These are phyloP conservation scores for Conidiobolus incongruus DNA, from an alignment of 371 early-diverging fungal species.

Conservation along the genomic window DNA sequence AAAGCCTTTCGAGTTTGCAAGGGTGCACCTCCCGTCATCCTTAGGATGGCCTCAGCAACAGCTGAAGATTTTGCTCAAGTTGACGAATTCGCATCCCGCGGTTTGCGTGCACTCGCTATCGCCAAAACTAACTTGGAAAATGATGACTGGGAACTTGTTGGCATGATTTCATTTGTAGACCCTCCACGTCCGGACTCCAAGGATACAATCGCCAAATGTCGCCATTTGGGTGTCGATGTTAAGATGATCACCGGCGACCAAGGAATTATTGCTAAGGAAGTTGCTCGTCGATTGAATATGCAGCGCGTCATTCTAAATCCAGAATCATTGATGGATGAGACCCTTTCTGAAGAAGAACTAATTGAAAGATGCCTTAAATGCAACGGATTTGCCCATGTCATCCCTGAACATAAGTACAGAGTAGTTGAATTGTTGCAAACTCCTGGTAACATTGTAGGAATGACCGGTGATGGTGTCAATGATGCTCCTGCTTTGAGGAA, in stretches of 20 bases:
- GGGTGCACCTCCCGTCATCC: constrained; percentile 75
- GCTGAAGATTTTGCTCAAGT: constrained; percentile 44
- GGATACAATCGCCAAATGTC: constrained; percentile 38
- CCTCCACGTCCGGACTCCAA: constrained; percentile 65
- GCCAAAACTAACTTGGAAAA: constrained; percentile 44
- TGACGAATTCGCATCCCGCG: constrained; percentile 45
- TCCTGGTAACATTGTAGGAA: constrained; percentile 51
- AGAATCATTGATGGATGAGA: constrained; percentile 72
- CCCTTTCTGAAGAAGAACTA: no score
- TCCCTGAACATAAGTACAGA: constrained; percentile 79
- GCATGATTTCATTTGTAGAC: constrained; percentile 55
- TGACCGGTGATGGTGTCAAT: constrained; percentile 93
- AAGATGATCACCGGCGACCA: constrained; percentile 78
- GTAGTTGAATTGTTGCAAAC: constrained; percentile 75
- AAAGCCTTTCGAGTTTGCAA: constrained; percentile 58
- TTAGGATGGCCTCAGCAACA: constrained; percentile 51
- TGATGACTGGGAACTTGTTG: constrained; percentile 37
- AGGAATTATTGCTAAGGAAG: constrained; percentile 52
- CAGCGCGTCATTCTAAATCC: constrained; percentile 93
- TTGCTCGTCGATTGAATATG: constrained; percentile 76
- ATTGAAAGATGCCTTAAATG: no score
- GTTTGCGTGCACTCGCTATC: constrained; percentile 63
- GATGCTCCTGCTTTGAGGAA: constrained; percentile 83
- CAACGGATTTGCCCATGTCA: constrained; percentile 38
- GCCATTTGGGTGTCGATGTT: constrained; percentile 32